These are phyloP conservation scores for Aspergillus ruber DNA, from an alignment of 2,329 filamentous ascomycete genomes.

Conservation along the genomic window DNA sequence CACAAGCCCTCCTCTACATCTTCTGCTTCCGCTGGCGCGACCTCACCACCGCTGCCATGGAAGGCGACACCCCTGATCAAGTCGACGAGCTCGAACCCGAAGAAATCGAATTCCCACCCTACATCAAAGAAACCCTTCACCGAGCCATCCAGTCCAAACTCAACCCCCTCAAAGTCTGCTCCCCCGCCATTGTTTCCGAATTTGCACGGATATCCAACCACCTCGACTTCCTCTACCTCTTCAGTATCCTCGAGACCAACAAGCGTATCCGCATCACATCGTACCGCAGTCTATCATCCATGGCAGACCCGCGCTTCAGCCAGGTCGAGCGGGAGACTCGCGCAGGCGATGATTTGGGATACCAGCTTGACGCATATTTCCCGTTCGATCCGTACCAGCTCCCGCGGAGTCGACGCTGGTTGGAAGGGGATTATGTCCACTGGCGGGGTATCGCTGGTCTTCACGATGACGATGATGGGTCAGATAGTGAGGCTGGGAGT, in stretches of 20 bases:
- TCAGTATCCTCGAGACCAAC: conserved; percentile 81
- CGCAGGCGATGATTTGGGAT: conserved; percentile 64
- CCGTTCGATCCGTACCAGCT: conserved; percentile 96
- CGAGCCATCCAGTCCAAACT: conserved; percentile 79
- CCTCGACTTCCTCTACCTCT: conserved; percentile 83
- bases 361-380: conserved; percentile 90
- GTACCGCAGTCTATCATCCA: conserved; percentile 42
- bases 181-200: conserved; percentile 80
- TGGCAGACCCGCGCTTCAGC: conserved; percentile 33
- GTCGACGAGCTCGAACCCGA: conserved; percentile 54
- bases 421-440: conserved; percentile 74
- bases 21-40: conserved; percentile 99
- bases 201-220: conserved; percentile 85
- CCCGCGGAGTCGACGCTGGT: conserved; percentile 78
- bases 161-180: conserved; percentile 93
- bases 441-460: conserved; percentile 72
- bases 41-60: conserved; percentile 56
- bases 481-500: conserved; percentile 29
- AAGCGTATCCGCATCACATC: conserved; percentile 78
- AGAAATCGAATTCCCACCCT: conserved; percentile 71
- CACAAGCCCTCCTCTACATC: conserved; percentile 87
- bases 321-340: conserved; percentile 50
- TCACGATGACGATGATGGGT: conserved; percentile 52
- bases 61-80: conserved; percentile 49
- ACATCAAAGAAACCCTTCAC: conserved; percentile 66